Percentiles rank a stretch among this genome's conserved stretches.
Evolutionary conservation across 2,329 filamentous ascomycete species (phyloP).

Genomic region (Arthrobotrys conoides): DNA sequence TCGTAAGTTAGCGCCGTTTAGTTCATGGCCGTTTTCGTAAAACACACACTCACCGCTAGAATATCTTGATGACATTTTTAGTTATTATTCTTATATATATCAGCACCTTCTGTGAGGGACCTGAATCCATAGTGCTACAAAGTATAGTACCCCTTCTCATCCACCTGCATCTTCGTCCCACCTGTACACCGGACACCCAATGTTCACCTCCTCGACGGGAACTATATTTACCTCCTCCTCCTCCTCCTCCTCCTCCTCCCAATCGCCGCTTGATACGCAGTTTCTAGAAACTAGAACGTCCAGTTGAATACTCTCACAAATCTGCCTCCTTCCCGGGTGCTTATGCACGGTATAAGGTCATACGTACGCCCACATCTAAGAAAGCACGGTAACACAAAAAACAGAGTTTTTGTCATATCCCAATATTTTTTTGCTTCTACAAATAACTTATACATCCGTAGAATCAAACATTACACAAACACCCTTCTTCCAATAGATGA

Average conservation of each 20-base stretch:
- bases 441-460: constrained; percentile 4
- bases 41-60: constrained; percentile 7
- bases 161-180: not conserved
- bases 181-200: not conserved
- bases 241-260: too few species aligned
- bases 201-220: not conserved
- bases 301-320: constrained; percentile 3
- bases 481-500: too few species aligned
- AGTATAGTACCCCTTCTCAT: not conserved
- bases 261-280: not conserved
- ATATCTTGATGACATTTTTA: not conserved
- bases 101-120: not conserved
- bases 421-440: constrained; percentile 15
- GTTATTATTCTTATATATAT: too few species aligned
- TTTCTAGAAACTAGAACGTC: constrained; percentile 11
- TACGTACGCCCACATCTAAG: constrained; percentile 5
- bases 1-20: too few species aligned
- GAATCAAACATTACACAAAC: constrained; percentile 15
- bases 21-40: constrained; percentile 26
- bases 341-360: constrained; percentile 6
- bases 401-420: constrained; percentile 28
- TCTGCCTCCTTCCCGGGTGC: not conserved
- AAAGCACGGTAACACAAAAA: constrained; percentile 34
- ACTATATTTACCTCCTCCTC: constrained; percentile 13
- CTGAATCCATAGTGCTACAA: not conserved